Evolutionary conservation across 495 filamentous ascomycete species (phyloP).

Genomic region (Aspergillus biplanus): DNA sequence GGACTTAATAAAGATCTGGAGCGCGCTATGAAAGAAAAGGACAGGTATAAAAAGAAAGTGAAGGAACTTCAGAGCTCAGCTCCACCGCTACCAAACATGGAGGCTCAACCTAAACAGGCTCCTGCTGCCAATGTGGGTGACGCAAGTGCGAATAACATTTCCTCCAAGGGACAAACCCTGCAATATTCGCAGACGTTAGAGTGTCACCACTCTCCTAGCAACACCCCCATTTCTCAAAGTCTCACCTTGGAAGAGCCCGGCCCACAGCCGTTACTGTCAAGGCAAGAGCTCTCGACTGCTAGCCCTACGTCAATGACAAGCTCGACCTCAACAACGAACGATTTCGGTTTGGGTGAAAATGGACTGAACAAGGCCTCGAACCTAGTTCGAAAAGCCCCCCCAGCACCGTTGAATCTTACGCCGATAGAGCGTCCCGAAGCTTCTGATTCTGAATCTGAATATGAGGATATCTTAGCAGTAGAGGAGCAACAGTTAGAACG

Average conservation of each 20-base stretch:
- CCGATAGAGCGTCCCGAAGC: slow-evolving; percentile 51
- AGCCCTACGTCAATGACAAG: slow-evolving; percentile 27
- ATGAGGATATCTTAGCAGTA: slow-evolving; percentile 73
- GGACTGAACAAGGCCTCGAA: slow-evolving; percentile 45
- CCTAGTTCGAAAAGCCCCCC: slow-evolving; percentile 77
- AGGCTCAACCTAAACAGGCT: slow-evolving; percentile 20
- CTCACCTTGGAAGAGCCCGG: slow-evolving; percentile 5
- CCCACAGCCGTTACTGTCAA: slow-evolving; percentile 18
- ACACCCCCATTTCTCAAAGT: slow-evolving; percentile 13
- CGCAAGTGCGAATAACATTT: neutral
- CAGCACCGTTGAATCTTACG: slow-evolving; percentile 77
- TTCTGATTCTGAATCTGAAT: slow-evolving; percentile 78
- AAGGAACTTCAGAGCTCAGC: slow-evolving; percentile 68
- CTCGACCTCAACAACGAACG: slow-evolving; percentile 23
- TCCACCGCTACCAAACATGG: slow-evolving; percentile 50
- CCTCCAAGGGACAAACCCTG: neutral
- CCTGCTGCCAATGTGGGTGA: slow-evolving; percentile 8
- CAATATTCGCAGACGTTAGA: slow-evolving; percentile 1
- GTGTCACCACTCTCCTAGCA: slow-evolving; percentile 10
- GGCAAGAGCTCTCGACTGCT: slow-evolving; percentile 24
- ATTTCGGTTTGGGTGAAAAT: slow-evolving; percentile 22
- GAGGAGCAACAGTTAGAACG: slow-evolving; percentile 66
- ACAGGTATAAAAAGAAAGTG: slow-evolving; percentile 86
- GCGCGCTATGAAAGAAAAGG: slow-evolving; percentile 89
- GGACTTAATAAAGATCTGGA: slow-evolving; percentile 96